Conservation (phyloP, 2,329 filamentous ascomycete species). For the Cryphonectria naterciae region DNA sequence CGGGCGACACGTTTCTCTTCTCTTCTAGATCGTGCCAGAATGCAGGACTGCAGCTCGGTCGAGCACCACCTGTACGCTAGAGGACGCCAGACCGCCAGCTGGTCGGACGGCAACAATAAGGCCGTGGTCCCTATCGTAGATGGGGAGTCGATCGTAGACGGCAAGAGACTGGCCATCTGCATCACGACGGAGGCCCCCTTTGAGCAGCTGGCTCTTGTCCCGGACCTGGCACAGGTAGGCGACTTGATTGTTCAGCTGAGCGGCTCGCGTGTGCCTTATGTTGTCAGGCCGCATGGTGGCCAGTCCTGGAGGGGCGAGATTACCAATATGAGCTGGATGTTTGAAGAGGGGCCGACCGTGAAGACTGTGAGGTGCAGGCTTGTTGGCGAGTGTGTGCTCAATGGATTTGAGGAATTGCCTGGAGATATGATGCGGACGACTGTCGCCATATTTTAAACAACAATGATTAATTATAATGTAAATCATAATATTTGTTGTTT, state of each 20-base stretch:
- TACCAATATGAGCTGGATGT: neutral
- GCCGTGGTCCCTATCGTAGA: neutral
- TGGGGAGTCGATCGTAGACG: conserved; percentile 7
- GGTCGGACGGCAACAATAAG: conserved; percentile 4
- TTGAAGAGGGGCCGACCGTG: neutral
- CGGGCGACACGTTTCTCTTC: neutral
- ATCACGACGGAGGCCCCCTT: neutral
- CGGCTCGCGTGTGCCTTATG: conserved; percentile 10
- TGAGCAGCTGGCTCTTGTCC: neutral
- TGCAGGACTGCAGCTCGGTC: neutral
- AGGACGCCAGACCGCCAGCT: conserved; percentile 1
- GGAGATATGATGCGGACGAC: neutral
- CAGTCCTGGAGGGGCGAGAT: neutral
- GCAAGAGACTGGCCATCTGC: neutral
- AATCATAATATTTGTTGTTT: neutral
- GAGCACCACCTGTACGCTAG: conserved; percentile 3
- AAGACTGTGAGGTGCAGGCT: neutral
- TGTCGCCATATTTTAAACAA: neutral
- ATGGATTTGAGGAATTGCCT: neutral
- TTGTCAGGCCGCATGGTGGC: conserved; percentile 1
- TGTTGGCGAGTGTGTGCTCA: conserved; percentile 15
- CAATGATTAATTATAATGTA: neutral
- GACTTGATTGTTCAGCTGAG: conserved; percentile 15
- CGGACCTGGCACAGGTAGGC: neutral
- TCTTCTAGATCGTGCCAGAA: neutral